Percentiles rank a stretch among this genome's conserved stretches.
These are phyloP conservation scores for Curvularia spicifera DNA, from an alignment of 2,329 filamentous ascomycete species.

Conservation along the genomic window DNA sequence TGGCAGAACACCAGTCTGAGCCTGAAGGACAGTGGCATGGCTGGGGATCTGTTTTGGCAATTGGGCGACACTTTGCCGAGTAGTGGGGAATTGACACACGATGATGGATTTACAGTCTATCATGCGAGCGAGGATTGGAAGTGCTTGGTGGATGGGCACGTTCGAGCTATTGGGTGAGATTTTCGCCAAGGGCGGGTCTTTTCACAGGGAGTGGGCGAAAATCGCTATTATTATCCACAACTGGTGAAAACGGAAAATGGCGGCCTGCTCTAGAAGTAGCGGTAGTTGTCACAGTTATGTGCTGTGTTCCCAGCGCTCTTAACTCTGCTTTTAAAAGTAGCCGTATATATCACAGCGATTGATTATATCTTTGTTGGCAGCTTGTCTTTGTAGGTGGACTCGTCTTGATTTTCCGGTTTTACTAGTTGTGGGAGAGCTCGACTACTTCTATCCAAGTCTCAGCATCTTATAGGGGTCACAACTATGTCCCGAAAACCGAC, in stretches of 20 bases:
- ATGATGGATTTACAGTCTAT: slow-evolving; percentile 45
- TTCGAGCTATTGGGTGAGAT: slow-evolving; percentile 32
- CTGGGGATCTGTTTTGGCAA: slow-evolving; percentile 46
- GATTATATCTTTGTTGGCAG: too few relatives aligned
- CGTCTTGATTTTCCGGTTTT: too few relatives aligned
- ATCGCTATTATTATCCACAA: background rate
- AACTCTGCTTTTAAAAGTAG: too few relatives aligned
- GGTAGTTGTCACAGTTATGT: too few relatives aligned
- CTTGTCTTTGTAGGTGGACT: too few relatives aligned
- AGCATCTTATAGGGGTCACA: background rate
- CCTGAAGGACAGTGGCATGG: slow-evolving; percentile 36
- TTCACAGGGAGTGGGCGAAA: background rate
- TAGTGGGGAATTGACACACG: slow-evolving; percentile 32
- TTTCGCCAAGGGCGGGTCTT: background rate
- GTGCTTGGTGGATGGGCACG: slow-evolving; percentile 40
- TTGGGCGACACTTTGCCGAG: slow-evolving; percentile 35
- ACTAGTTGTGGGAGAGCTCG: too few relatives aligned
- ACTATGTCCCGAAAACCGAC: background rate
- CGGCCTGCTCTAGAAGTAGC: too few relatives aligned
- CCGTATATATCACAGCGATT: too few relatives aligned
- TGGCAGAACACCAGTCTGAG: slow-evolving; percentile 43
- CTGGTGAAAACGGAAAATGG: too few relatives aligned
- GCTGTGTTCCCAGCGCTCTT: too few relatives aligned
- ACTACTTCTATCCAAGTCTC: background rate
- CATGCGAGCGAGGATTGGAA: slow-evolving; percentile 39